Evolutionary conservation across 139 green algal genomes (phyloP), one percentile per base, ranked within the genome.

Genomic region (Chlamydomonas incerta): DNA sequence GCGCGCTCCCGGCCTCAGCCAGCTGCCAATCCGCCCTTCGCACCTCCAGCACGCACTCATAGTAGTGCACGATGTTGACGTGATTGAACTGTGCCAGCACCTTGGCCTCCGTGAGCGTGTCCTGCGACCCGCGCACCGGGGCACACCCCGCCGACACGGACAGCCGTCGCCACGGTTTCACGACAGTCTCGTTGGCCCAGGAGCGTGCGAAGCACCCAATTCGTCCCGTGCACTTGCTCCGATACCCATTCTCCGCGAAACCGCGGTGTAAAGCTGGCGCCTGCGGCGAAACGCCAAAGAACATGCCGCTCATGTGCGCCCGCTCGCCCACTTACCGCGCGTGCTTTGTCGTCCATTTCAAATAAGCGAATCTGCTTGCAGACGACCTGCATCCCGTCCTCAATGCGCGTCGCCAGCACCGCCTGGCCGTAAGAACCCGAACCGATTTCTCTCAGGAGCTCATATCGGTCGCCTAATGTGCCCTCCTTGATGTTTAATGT

Each of bases 1-100:
- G n/a, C n/a, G n/a, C n/a, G n/a, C n/a, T n/a, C n/a, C n/a, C n/a
- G n/a, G n/a, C n/a, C n/a, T n/a, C n/a, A n/a, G n/a, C n/a, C n/a
- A n/a, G n/a, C n/a, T n/a, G n/a, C n/a, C n/a, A n/a, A n/a, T n/a
- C n/a, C n/a, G n/a, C 62, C 65, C n/a, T 26, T 20, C 65, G 17
- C 72, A 92, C 88, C 82, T 92, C 82, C 2, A 91, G 71, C 2
- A 93, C 29, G 62, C 81, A 90, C 34, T 93, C 91, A 57, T 92
- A 77, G 82, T 94, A 93, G 69, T 90, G 87, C n/a, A 93, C 80
- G 67, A 94, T 91, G 87, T 94, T 94, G 52, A 90, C 65, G 75
- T 93, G 90, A n/a, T 90, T 76, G 24, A 93, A 90, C 60, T 92
- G 63, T 14, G 82, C 88, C 46, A 90, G 82, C 58, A 90, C 72